Evolutionary conservation across 345 rosid genomes (phyloP), one percentile per base, ranked within the genome.

Genomic region (Ricinus communis): DNA sequence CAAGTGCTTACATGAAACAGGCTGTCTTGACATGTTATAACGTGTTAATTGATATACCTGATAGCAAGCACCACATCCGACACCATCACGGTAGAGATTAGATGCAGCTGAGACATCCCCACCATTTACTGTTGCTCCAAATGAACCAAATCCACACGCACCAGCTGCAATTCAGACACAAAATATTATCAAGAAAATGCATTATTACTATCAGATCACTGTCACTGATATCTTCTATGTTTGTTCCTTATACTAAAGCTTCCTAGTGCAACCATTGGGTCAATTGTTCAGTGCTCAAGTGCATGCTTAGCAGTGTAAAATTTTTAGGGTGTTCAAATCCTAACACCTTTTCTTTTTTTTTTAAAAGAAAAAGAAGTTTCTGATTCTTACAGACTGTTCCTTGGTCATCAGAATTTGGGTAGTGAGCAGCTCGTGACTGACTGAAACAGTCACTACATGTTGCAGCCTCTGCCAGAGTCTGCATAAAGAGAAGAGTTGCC

Each of bases 41-140:
- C 1, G 30, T 31, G 41, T 51, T 66, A 33, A 66, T 56, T 54
- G 5, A 10, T 76, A 16, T 60, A 86, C 93, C 85, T 87, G 94
- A 81, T 85, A 89, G 86, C 91, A 89, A 80, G 88, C 88, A 31
- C 94, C 91, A 46, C 94, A 89, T n/a, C 94, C 94, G 18, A 87
- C 68, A 19, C 94, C 91, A 41, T 66, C 62, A 14, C 91, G 85
- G 45, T 84, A 89, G 77, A 89, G 94, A 46, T 77, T 79, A 47
- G 90, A 85, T 14, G 81, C 91, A 54, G 94, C 82, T 22, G 91
- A 80, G 31, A 89, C 91, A 87, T 89, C 86, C 41, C 91, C 91
- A 33, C 81, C 91, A 19, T 85, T 87, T 45, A 87, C 38, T 25
- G 87, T 85, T 45, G 91, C 91, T 59, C 91, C 94, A 65, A 84